Base-by-base conservation (phyloP, 495 filamentous ascomycete genomes). In the Ascobolus immersus region DNA sequence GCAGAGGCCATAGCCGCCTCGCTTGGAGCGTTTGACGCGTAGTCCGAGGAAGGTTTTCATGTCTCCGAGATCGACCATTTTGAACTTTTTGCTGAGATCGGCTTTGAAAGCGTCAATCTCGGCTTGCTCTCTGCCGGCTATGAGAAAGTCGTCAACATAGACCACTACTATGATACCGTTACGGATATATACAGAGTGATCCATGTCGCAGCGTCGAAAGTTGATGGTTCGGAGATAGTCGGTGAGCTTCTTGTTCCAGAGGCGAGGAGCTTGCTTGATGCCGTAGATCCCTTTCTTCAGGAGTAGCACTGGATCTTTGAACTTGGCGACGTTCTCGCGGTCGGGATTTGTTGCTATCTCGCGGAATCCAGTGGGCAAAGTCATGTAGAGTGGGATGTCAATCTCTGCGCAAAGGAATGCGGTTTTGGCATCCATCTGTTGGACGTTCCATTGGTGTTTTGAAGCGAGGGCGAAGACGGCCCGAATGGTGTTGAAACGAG, bases 191-290 rank as follows among this genome's bases (percentile, higher is more conserved):
- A 41, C 39, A 25, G 34, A 41, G 9, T 20, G 34, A 17, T 41
- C 29, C 17, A 41, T 37, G 17, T 14, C 21, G 17, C 34, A 23
- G 18, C 17, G 9, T 28, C 4, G 11, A 21, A 40, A 39, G 8
- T 22, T 33, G 7, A 21, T 8, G 10, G n/a, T 10, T 4, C 20
- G 5, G 19, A 44, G 34, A 12, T 28, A 39, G 2, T 25, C 21
- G 8, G 26, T 28, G 32, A 48, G 21, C 17, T 28, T 23, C 4
- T 15, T 20, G 25, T 40, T 28, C 44, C 34, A 44, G 24, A 35
- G 9, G 28, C 33, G 15, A n/a, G 43, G 21, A 14, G 40, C 26
- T 25, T 48, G 37, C 25, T 48, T 45, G 9, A 48, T 27, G 3
- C 44, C 34, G 28, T 46, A 46, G 9, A 39, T 19, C 19, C 14